These are phyloP conservation scores for Eucalyptus pauciflora DNA, from an alignment of 345 rosid species.

Conservation along the genomic window DNA sequence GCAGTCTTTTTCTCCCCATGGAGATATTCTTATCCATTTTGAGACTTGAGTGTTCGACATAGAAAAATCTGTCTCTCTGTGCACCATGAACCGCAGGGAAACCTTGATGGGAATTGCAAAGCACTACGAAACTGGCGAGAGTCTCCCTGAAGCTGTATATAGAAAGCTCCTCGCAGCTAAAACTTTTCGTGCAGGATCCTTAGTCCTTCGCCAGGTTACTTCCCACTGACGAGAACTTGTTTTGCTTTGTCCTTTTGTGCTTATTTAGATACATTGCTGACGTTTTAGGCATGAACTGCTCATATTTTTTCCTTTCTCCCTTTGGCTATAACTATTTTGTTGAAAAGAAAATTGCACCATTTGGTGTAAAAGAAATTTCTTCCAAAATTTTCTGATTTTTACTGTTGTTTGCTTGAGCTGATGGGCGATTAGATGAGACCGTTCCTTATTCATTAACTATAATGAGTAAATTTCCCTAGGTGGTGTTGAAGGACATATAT, in stretches of 20 bases:
- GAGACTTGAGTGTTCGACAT: neutral
- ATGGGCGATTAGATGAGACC: neutral
- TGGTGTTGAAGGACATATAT: neutral
- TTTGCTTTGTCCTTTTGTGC: neutral
- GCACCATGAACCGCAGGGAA: slow-evolving; percentile 28
- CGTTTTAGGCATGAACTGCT: neutral
- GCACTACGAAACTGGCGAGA: slow-evolving; percentile 78
- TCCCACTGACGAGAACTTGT: neutral
- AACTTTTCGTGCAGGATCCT: slow-evolving; percentile 80
- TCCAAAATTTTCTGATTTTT: neutral
- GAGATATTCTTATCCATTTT: neutral
- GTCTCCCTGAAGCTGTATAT: slow-evolving; percentile 71
- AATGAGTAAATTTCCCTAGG: neutral
- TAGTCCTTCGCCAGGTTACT: slow-evolving; percentile 80
- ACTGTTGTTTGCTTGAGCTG: neutral
- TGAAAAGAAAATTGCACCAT: neutral
- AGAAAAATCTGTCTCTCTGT: neutral
- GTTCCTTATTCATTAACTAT: neutral
- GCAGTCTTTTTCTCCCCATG: neutral
- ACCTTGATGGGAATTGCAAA: slow-evolving; percentile 90
- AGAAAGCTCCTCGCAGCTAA: slow-evolving; percentile 83
- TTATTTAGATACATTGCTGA: neutral
- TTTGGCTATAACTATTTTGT: neutral
- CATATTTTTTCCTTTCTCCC: neutral
- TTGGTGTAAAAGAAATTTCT: neutral